Conservation (phyloP, 768 basidiomycete genomes). For the Boletus subcaerulescens region DNA sequence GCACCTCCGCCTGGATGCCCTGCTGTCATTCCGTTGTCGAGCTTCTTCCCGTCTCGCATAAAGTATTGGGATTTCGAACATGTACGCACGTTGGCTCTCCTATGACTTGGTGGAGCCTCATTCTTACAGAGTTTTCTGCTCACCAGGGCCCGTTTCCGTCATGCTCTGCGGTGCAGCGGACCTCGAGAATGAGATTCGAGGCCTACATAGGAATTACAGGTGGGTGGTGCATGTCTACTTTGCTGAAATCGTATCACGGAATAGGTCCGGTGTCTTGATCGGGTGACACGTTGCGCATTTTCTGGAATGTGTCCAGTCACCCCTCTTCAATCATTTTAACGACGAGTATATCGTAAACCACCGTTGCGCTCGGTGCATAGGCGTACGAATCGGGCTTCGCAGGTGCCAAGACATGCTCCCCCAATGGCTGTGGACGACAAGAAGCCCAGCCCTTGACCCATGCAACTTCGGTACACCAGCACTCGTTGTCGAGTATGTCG, state of each 20-base stretch:
- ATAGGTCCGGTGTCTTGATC: conserved; percentile 17
- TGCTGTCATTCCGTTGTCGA: conserved; percentile 4
- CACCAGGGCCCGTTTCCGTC: conserved; percentile 13
- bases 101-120: conserved; percentile 20
- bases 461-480: conserved; percentile 11
- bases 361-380: conserved; percentile 12
- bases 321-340: conserved; percentile 9
- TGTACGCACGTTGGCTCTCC: conserved; percentile 16
- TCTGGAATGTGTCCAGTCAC: conserved; percentile 19
- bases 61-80: conserved; percentile 22
- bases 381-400: conserved; percentile 17
- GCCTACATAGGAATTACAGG: conserved; percentile 18
- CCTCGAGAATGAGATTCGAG: conserved; percentile 15
- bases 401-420: conserved; percentile 10
- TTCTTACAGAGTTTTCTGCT: conserved; percentile 14
- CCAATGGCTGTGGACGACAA: conserved; percentile 13
- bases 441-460: conserved; percentile 28
- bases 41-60: conserved; percentile 19
- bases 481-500: conserved; percentile 1
- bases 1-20: conserved; percentile 13
- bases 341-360: conserved; percentile 20
- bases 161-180: conserved; percentile 22
- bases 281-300: conserved; percentile 24
- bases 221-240: conserved; percentile 23
- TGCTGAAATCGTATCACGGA: conserved; percentile 10